Percentiles rank a stretch among this genome's conserved stretches.
These are phyloP conservation scores for Thymus quinquecostatus DNA, from an alignment of 257 asterid genomes.

Conservation along the genomic window DNA sequence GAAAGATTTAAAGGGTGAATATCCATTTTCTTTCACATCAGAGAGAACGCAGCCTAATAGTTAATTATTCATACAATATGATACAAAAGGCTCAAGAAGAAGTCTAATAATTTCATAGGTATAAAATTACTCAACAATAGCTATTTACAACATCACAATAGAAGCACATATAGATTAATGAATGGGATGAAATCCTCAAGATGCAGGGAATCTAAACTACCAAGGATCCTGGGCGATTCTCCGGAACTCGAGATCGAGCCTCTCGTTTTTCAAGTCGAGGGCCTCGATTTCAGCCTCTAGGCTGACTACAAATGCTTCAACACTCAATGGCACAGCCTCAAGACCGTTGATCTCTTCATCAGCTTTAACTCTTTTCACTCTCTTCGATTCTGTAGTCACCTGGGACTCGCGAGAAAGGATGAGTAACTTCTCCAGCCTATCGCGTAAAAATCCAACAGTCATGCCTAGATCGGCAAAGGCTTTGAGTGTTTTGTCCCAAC, in stretches of 20 bases:
- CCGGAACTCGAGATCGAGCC: slow-evolving; percentile 32
- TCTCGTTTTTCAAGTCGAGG: slow-evolving; percentile 37
- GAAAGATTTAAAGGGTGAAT: no score
- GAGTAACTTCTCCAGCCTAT: slow-evolving; percentile 40
- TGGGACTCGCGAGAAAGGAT: slow-evolving; percentile 37
- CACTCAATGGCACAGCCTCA: slow-evolving; percentile 32
- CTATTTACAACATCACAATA: slow-evolving; percentile 7
- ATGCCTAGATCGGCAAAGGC: slow-evolving; percentile 68
- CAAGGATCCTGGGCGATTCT: slow-evolving; percentile 54
- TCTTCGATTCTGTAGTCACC: slow-evolving; percentile 29
- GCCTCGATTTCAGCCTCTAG: slow-evolving; percentile 47
- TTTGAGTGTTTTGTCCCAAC: slow-evolving; percentile 61
- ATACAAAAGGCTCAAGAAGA: neutral
- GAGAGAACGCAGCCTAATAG: neutral
- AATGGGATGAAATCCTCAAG: neutral
- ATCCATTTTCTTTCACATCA: no score
- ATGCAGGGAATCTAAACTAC: slow-evolving; percentile 28
- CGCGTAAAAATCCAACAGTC: slow-evolving; percentile 58
- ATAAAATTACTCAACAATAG: neutral
- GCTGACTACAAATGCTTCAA: slow-evolving; percentile 30
- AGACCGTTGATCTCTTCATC: slow-evolving; percentile 39
- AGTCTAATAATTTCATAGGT: neutral
- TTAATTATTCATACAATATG: slow-evolving; percentile 3
- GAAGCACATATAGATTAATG: neutral
- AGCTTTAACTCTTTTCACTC: slow-evolving; percentile 28